Evolutionary conservation across 441 rosid genomes (phyloP).

Genomic region (Oxalis stricta): DNA sequence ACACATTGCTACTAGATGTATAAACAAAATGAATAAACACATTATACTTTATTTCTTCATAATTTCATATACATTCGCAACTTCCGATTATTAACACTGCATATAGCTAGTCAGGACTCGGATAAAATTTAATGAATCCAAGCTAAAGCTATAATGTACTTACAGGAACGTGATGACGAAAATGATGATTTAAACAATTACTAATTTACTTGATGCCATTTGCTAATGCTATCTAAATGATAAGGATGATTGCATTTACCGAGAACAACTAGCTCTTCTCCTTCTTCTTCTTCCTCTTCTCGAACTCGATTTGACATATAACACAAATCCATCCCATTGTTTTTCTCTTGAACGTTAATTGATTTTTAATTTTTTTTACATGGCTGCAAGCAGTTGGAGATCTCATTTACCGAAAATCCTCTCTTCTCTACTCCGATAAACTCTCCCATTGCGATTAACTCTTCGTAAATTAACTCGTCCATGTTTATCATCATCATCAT

Average conservation of each 20-base stretch:
- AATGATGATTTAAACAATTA: no score
- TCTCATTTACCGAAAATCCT: slow-evolving; percentile 32
- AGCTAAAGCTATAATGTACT: no score
- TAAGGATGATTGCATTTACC: slow-evolving; percentile 51
- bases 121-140: no score
- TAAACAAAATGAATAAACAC: no score
- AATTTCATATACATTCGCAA: no score
- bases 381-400: slow-evolving; percentile 24
- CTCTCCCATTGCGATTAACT: slow-evolving; percentile 58
- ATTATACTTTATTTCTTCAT: no score
- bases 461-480: slow-evolving; percentile 60
- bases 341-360: slow-evolving; percentile 8
- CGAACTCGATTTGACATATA: slow-evolving; percentile 67
- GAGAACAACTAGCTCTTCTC: slow-evolving; percentile 38
- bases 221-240: slow-evolving; percentile 47
- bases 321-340: slow-evolving; percentile 48
- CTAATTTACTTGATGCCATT: slow-evolving; percentile 64
- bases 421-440: slow-evolving; percentile 48
- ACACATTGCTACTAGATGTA: no score
- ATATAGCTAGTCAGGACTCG: no score
- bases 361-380: slow-evolving; percentile 11
- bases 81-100: no score
- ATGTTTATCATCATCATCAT: slow-evolving; percentile 45
- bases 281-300: no score
- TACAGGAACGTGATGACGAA: no score